phyloP scores from a whole-genome alignment of 257 asterid species.

The Nicotiana tabacum region DNA sequence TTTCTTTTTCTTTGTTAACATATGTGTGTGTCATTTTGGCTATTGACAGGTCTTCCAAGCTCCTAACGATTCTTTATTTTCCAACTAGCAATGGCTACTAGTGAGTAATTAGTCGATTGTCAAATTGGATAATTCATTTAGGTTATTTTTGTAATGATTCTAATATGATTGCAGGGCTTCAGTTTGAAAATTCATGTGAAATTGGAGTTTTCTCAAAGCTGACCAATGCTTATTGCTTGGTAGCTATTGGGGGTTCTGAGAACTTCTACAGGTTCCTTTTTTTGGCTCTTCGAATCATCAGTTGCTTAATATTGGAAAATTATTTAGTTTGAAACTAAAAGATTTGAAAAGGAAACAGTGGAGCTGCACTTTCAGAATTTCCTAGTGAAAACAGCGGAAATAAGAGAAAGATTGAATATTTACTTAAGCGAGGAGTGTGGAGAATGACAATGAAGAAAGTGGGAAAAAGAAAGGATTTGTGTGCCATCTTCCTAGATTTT shows the following conservation, averaged over 20 bases:
- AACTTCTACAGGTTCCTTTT: slow-evolving; percentile 68
- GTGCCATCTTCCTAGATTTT: not conserved
- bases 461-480: not conserved
- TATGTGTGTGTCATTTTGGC: not conserved
- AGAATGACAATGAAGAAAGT: not conserved
- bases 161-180: slow-evolving; percentile 52
- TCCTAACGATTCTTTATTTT: not conserved
- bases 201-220: slow-evolving; percentile 92
- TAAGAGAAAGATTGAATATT: not conserved
- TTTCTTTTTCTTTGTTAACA: not conserved
- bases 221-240: slow-evolving; percentile 92
- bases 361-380: not conserved
- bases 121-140: not conserved
- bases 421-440: not conserved
- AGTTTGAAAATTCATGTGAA: slow-evolving; percentile 79
- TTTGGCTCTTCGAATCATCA: not conserved
- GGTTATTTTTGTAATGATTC: not conserved
- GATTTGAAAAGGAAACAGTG: not conserved
- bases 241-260: slow-evolving; percentile 93
- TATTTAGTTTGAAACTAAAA: not conserved
- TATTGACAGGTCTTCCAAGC: slow-evolving; percentile 1
- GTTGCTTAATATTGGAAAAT: not conserved
- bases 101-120: slow-evolving; percentile 15
- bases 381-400: not conserved
- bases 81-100: slow-evolving; percentile 21